These are phyloP conservation scores for Amyloporia xantha DNA, from an alignment of 768 basidiomycete genomes.

Conservation along the genomic window DNA sequence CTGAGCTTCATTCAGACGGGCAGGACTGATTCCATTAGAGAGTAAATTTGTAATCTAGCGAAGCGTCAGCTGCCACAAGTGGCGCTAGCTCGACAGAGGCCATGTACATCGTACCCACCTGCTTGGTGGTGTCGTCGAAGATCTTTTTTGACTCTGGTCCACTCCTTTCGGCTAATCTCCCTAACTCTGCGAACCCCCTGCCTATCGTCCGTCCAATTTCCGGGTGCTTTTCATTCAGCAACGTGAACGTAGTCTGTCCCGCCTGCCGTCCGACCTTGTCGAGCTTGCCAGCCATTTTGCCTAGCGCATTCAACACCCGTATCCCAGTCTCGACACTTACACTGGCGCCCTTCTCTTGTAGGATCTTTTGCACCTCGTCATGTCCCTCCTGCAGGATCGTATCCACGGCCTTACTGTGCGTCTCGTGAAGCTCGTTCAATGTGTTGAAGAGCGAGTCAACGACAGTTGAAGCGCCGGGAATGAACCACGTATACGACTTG, in stretches of 20 bases:
- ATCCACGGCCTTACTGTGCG: constrained; percentile 35
- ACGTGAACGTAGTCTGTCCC: constrained; percentile 19
- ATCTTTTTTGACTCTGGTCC: constrained; percentile 27
- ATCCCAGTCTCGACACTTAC: constrained; percentile 22
- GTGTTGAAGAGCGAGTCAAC: constrained; percentile 39
- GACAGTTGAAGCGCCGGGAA: constrained; percentile 32
- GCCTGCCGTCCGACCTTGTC: constrained; percentile 25
- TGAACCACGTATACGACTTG: constrained; percentile 33
- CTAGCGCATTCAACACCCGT: constrained; percentile 23
- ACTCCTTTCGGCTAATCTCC: constrained; percentile 18
- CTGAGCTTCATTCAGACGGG: constrained; percentile 17
- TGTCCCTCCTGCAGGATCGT: constrained; percentile 30
- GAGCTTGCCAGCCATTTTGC: constrained; percentile 20
- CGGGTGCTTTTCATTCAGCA: constrained; percentile 24
- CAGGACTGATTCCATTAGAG: constrained; percentile 21
- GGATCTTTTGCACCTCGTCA: constrained; percentile 26
- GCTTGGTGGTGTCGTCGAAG: constrained; percentile 20
- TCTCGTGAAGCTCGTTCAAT: constrained; percentile 30
- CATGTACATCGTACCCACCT: constrained; percentile 5
- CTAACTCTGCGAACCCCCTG: constrained; percentile 23
- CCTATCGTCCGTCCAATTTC: constrained; percentile 25
- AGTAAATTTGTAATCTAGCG: constrained; percentile 23
- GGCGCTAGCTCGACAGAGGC: too few species aligned
- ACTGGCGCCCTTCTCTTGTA: constrained; percentile 15
- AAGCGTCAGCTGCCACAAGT: background rate